A percentile compares a stretch with the other conserved stretches of the same genome.
Evolutionary conservation across 2,329 filamentous ascomycete genomes (phyloP).

Genomic region (Septoria linicola): DNA sequence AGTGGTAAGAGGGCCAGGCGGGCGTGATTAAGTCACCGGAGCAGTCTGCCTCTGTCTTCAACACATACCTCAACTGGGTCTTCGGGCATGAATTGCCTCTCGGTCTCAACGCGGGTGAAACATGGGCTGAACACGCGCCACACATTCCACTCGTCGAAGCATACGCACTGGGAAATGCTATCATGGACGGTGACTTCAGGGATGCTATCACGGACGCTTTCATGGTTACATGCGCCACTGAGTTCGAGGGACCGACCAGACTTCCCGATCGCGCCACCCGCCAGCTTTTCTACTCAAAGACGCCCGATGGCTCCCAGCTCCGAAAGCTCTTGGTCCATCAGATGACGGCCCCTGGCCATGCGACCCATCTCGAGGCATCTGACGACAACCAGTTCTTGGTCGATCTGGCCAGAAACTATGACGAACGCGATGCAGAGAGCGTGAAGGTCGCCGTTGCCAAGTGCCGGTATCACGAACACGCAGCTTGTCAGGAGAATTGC

Average conservation of each 20-base stretch:
- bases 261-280: neutral
- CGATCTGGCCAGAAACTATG: neutral
- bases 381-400: neutral
- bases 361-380: neutral
- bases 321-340: slow-evolving; percentile 2
- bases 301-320: neutral
- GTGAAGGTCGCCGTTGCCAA: neutral
- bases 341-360: neutral
- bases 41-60: neutral
- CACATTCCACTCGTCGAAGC: neutral
- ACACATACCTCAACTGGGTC: slow-evolving; percentile 10
- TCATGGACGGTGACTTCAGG: slow-evolving; percentile 20
- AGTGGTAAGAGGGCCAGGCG: neutral
- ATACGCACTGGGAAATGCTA: slow-evolving; percentile 13
- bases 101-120: neutral
- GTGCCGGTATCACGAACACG: slow-evolving; percentile 12
- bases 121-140: neutral
- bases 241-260: neutral
- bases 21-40: neutral
- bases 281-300: neutral
- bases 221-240: neutral
- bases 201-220: slow-evolving; percentile 18
- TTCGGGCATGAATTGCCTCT: neutral
- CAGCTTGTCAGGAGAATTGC: slow-evolving; percentile 2
- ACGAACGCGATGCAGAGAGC: neutral